Conservation (phyloP, 176 grass and related monocot species). For the Hsuehochloa calcarea region DNA sequence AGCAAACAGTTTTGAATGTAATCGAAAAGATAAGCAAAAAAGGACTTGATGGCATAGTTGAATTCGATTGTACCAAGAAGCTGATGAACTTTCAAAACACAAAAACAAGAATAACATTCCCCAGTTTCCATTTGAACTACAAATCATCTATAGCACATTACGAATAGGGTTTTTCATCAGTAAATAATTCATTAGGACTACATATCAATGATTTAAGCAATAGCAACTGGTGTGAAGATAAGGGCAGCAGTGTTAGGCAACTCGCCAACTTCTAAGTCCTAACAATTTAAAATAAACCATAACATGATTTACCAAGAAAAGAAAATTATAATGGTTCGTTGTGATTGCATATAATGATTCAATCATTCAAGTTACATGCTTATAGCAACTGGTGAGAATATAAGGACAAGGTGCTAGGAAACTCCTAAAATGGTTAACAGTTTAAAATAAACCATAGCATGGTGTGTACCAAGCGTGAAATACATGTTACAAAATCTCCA, state of each 20-base stretch:
- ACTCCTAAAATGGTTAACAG: neutral
- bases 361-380: neutral
- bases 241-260: neutral
- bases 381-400: neutral
- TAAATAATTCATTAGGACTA: neutral
- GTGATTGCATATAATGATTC: neutral
- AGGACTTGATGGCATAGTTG: neutral
- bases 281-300: constrained; percentile 1
- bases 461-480: neutral
- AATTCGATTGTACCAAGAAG: constrained; percentile 11
- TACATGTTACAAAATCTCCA: neutral
- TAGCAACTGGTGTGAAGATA: neutral
- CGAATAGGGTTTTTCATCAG: neutral
- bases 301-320: neutral
- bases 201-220: neutral
- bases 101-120: neutral
- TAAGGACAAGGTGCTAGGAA: neutral
- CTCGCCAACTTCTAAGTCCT: neutral
- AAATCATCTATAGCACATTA: neutral
- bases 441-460: neutral
- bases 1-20: constrained; percentile 6
- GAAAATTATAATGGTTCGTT: neutral
- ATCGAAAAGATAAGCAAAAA: constrained; percentile 35
- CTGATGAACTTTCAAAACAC: constrained; percentile 21
- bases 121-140: constrained; percentile 5